These are phyloP conservation scores for Mortierella sp. DNA, from an alignment of 371 early-diverging fungal genomes.

Conservation along the genomic window DNA sequence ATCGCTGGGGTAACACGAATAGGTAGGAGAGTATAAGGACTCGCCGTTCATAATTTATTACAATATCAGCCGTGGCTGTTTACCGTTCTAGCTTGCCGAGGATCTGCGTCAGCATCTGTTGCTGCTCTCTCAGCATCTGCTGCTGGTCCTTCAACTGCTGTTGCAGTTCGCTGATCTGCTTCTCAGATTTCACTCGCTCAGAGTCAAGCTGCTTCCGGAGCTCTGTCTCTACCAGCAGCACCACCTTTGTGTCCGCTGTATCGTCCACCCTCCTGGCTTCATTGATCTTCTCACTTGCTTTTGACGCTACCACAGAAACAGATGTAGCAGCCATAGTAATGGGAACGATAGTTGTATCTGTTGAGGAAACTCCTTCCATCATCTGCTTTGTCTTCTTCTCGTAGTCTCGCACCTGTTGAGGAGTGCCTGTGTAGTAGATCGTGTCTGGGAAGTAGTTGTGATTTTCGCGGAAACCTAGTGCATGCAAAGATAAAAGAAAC, in stretches of 20 bases:
- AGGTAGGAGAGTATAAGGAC: no score
- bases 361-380: background rate
- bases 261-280: no score
- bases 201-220: no score
- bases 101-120: background rate
- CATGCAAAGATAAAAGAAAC: background rate
- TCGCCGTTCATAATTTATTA: no score
- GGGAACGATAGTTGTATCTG: no score
- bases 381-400: background rate
- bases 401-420: conserved; percentile 4
- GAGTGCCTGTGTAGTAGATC: conserved; percentile 18
- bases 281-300: background rate
- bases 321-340: no score
- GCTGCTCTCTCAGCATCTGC: background rate
- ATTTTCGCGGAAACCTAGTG: conserved; percentile 16
- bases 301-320: no score
- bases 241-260: no score
- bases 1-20: no score
- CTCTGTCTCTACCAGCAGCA: background rate
- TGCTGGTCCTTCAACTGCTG: background rate
- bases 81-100: background rate
- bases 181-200: no score
- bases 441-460: conserved; percentile 17
- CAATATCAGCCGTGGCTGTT: no score
- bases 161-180: no score